Conservation (phyloP, 2,329 filamentous ascomycete species). For the Daldinia eschscholtzii region DNA sequence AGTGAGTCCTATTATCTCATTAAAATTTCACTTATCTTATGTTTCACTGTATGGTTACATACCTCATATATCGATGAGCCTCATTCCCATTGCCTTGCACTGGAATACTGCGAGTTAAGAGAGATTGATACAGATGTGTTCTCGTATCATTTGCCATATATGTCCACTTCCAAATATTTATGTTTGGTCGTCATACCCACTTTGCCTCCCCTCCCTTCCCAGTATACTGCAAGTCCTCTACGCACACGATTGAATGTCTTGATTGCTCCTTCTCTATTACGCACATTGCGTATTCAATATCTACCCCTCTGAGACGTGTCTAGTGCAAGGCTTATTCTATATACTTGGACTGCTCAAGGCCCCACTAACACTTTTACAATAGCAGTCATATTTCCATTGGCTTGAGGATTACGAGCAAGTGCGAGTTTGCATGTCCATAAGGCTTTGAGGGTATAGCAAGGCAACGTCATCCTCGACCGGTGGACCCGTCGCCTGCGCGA, state of each 20-base stretch:
- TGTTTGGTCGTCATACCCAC: neutral
- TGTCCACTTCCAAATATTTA: neutral
- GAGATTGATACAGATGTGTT: neutral
- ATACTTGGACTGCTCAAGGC: neutral
- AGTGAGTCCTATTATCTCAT: conserved; percentile 17
- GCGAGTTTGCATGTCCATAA: neutral
- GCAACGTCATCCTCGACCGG: neutral
- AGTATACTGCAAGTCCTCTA: neutral
- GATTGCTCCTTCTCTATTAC: neutral
- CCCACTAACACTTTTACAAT: neutral
- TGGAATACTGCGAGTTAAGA: too few relatives aligned
- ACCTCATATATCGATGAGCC: neutral
- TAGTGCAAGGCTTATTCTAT: neutral
- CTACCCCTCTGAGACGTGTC: neutral
- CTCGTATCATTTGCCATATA: neutral
- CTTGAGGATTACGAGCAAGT: neutral
- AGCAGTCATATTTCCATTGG: neutral
- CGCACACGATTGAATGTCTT: neutral
- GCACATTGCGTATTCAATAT: neutral
- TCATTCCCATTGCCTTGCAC: neutral
- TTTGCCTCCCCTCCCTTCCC: neutral
- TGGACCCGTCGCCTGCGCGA: neutral
- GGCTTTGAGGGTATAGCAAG: neutral
- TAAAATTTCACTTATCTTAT: neutral
- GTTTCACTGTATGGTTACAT: neutral